Evolutionary conservation across 2,329 filamentous ascomycete species (phyloP).

Genomic region (Claviceps sp.): DNA sequence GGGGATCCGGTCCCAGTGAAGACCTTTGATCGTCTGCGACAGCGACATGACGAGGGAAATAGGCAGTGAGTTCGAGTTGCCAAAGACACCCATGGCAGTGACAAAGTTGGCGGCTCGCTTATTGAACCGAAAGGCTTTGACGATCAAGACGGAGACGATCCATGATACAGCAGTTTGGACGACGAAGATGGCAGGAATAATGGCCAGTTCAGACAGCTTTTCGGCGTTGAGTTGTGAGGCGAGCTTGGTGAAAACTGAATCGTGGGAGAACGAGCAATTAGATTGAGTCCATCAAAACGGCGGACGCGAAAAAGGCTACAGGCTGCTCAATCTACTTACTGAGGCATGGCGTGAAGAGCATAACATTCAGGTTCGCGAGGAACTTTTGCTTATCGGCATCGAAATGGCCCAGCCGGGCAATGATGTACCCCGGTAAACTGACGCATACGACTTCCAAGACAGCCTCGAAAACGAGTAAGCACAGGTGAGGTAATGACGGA

Average conservation of each 20-base stretch:
- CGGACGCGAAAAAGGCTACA: background rate
- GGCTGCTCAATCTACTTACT: constrained; percentile 41
- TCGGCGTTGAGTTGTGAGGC: constrained; percentile 87
- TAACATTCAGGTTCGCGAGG: constrained; percentile 88
- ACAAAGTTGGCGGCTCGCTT: constrained; percentile 88
- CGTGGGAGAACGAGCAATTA: background rate
- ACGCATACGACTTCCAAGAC: constrained; percentile 93
- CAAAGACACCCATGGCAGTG: constrained; percentile 92
- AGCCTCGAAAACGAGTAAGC: constrained; percentile 82
- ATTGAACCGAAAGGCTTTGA: constrained; percentile 65
- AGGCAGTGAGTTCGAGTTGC: constrained; percentile 94
- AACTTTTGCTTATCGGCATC: constrained; percentile 95
- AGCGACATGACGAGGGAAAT: constrained; percentile 92
- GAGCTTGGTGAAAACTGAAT: constrained; percentile 83
- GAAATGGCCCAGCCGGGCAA: constrained; percentile 82
- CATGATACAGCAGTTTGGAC: constrained; percentile 83
- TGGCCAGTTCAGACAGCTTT: constrained; percentile 76
- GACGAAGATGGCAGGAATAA: constrained; percentile 91
- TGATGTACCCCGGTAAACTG: constrained; percentile 83
- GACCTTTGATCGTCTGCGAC: constrained; percentile 77
- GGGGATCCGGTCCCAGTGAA: constrained; percentile 86
- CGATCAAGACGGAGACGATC: constrained; percentile 55
- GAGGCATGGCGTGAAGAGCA: constrained; percentile 91
- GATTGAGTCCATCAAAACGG: background rate
- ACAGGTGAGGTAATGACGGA: constrained; percentile 54